phyloP scores from a whole-genome alignment of 306 rosid genomes.

The Arachis stenosperma region DNA sequence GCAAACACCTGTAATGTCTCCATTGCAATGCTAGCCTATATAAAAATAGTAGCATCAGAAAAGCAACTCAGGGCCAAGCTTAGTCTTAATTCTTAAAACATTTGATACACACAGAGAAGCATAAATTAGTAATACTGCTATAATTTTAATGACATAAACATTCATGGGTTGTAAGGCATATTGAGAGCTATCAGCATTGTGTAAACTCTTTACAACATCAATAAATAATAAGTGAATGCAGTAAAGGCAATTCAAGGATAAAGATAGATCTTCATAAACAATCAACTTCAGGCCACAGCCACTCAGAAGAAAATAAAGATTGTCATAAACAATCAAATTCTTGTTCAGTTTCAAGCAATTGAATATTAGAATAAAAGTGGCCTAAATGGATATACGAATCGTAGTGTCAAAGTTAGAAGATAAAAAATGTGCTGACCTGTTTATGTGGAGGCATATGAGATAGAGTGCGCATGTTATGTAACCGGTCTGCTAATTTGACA shows the following conservation, averaged over 20 bases:
- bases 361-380: conserved; percentile 21
- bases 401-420: conserved; percentile 9
- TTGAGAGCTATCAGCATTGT: conserved; percentile 17
- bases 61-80: conserved; percentile 12
- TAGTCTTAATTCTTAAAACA: conserved; percentile 8
- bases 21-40: conserved; percentile 89
- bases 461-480: conserved; percentile 97
- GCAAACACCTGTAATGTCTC: conserved; percentile 99
- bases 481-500: conserved; percentile 95
- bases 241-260: conserved; percentile 15
- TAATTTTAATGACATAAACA: conserved; percentile 16
- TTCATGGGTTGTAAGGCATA: neutral
- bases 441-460: conserved; percentile 97
- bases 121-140: conserved; percentile 4
- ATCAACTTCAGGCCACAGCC: neutral
- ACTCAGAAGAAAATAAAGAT: neutral
- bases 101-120: conserved; percentile 2
- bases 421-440: conserved; percentile 66
- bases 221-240: conserved; percentile 26
- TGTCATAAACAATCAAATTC: conserved; percentile 28
- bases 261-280: conserved; percentile 9
- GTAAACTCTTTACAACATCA: neutral
- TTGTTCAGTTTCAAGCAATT: conserved; percentile 18
- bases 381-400: conserved; percentile 6
- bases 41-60: conserved; percentile 41